Conservation (phyloP, 1,284 basidiomycete species). For the Sanghuangporus baumii region DNA sequence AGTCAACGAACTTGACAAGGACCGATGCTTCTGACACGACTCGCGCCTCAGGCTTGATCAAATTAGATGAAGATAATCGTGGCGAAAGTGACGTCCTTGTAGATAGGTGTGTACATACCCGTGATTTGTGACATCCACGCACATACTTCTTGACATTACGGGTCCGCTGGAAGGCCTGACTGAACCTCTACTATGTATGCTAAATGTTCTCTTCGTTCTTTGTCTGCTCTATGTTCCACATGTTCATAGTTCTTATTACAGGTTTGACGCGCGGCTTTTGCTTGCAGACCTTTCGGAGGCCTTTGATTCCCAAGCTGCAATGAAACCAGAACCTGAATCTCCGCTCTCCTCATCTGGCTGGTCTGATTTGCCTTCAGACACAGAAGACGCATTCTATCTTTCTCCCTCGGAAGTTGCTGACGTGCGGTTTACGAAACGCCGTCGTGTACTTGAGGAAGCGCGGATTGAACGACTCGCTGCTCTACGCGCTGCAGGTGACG, state of each 20-base stretch:
- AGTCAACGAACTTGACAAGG: conserved; percentile 9
- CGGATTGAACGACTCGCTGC: conserved; percentile 61
- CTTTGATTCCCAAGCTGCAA: conserved; percentile 17
- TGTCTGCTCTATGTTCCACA: conserved; percentile 10
- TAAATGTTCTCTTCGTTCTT: conserved; percentile 15
- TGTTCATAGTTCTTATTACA: conserved; percentile 29
- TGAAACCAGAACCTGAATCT: conserved; percentile 14
- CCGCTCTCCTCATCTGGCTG: conserved; percentile 56
- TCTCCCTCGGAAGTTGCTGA: conserved; percentile 61
- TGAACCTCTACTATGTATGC: conserved; percentile 6
- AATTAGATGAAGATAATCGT: not conserved
- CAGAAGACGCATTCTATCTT: conserved; percentile 78
- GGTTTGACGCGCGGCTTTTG: conserved; percentile 76
- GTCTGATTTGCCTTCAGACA: conserved; percentile 78
- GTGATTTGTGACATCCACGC: not conserved
- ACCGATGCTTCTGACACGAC: conserved; percentile 13
- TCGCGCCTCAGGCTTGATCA: conserved; percentile 17
- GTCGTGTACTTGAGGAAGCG: conserved; percentile 51
- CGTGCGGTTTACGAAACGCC: conserved; percentile 59
- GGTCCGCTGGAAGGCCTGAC: not conserved
- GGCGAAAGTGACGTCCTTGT: conserved; percentile 36
- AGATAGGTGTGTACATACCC: conserved; percentile 51
- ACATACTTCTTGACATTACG: not conserved
- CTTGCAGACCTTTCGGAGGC: conserved; percentile 43
- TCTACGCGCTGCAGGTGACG: conserved; percentile 41